Conservation (phyloP, 2,329 filamentous ascomycete genomes). For the Claviceps maximensis region DNA sequence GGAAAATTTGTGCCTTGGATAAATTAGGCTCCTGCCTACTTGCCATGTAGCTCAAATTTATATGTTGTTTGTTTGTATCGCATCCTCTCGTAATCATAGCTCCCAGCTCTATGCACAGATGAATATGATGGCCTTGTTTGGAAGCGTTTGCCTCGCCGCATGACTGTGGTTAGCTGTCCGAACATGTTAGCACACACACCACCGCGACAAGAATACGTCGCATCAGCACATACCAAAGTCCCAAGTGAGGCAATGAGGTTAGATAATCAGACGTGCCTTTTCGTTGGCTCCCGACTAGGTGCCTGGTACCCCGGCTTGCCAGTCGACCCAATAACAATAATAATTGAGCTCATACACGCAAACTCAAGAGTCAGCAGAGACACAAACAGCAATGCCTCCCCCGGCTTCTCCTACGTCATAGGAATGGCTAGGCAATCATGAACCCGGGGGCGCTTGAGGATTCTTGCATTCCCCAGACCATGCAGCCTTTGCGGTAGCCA, state of each 20-base stretch:
- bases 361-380: neutral
- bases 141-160: neutral
- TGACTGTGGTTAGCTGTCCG: neutral
- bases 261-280: neutral
- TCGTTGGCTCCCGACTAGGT: neutral
- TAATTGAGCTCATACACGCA: neutral
- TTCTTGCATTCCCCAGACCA: slow-evolving; percentile 2
- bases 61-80: neutral
- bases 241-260: neutral
- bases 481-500: neutral
- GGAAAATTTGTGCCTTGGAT: neutral
- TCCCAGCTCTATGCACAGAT: no score
- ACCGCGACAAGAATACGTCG: neutral
- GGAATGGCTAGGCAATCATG: slow-evolving; percentile 2
- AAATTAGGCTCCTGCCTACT: no score
- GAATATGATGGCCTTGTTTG: no score
- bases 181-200: neutral
- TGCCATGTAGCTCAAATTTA: no score
- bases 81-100: neutral
- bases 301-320: neutral
- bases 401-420: slow-evolving; percentile 7
- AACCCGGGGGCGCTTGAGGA: neutral
- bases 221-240: neutral
- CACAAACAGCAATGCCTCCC: neutral
- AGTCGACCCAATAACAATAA: neutral